Percentiles rank a stretch among this genome's conserved stretches.
phyloP scores from a whole-genome alignment of 2,329 filamentous ascomycete genomes.

The Fusarium domesticum region DNA sequence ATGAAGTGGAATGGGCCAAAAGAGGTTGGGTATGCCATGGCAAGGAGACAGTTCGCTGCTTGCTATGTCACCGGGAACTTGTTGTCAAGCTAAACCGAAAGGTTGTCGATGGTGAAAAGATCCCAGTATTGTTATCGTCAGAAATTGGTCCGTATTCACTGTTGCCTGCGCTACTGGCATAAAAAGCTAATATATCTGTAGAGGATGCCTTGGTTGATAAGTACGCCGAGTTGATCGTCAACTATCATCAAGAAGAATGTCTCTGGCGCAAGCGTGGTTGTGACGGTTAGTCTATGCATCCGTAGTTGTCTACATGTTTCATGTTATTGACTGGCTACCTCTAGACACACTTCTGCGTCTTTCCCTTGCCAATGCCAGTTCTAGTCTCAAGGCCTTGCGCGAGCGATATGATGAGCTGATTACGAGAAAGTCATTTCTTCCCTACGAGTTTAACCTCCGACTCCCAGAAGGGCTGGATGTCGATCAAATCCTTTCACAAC shows the following conservation, averaged over 20 bases:
- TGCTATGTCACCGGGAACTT: conserved; percentile 79
- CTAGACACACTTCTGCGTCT: conserved; percentile 59
- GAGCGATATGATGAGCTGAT: conserved; percentile 64
- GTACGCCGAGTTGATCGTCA: conserved; percentile 69
- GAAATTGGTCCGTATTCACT: conserved; percentile 48
- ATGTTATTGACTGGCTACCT: conserved; percentile 19
- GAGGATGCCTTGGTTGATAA: conserved; percentile 70
- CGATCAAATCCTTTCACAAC: conserved; percentile 46
- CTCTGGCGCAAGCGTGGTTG: conserved; percentile 87
- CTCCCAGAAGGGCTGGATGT: conserved; percentile 53
- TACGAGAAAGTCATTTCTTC: conserved; percentile 52
- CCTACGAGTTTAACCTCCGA: conserved; percentile 60
- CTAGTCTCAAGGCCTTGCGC: conserved; percentile 56
- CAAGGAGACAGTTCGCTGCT: conserved; percentile 80
- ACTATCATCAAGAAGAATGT: conserved; percentile 76
- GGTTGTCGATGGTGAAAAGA: conserved; percentile 54
- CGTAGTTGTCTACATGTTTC: conserved; percentile 7
- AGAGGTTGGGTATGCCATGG: conserved; percentile 85
- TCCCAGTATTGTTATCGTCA: conserved; percentile 52
- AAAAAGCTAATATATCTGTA: conserved; percentile 26
- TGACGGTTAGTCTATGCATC: conserved; percentile 56
- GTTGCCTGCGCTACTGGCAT: background rate
- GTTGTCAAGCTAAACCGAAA: conserved; percentile 72
- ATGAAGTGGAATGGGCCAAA: conserved; percentile 93
- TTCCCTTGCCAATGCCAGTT: conserved; percentile 59